Evolutionary conservation across 495 filamentous ascomycete genomes (phyloP), one percentile per base, ranked within the genome.

Genomic region (Aspergillus affinis): DNA sequence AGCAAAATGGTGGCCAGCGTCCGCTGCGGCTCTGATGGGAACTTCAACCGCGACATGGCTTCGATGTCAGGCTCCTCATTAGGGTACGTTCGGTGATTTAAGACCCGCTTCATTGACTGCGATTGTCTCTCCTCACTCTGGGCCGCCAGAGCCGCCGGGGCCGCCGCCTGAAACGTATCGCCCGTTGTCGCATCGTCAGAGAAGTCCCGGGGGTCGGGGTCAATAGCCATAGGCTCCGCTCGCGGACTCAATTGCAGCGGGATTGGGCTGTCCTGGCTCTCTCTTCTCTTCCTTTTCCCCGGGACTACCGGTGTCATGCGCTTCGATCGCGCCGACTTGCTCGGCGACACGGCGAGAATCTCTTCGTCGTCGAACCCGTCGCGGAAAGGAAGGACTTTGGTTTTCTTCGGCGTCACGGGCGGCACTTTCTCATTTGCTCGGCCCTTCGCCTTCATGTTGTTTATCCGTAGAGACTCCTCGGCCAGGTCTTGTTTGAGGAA

Each of bases 331-430:
- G 75, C 79, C 2, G 80, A 75, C 63, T 82, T 87, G 57, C 77
- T 83, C 0, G 85, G 85, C 26, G 85, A 88, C 8, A 79, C 65
- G 58, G 82, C 72, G 23, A 81, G 68, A 47, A 90, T 83, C 61
- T 91, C 88, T 47, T 86, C 82, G 59, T 91, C 86, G 50, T 89
- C 85, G 63, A 91, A 91, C 23, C 88, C 88, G 78, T 91, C 88
- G 21, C 88, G 75, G 46, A 84, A 81, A 0, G 81, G 78, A 12
- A 82, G 74, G n/a, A 70, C 66, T 61, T 75, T 82, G 23, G 69
- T 70, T 68, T 86, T 88, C 56, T 77, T 85, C 6, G 88, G 88
- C 4, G 88, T 91, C 2, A 75, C 71, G 0, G 74, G 74, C 3
- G 75, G 73, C 32, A 57, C 51, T 64, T 75, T 73, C 51, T 70